Conservation (phyloP, 441 rosid species). For the Isatis lusitanica region DNA sequence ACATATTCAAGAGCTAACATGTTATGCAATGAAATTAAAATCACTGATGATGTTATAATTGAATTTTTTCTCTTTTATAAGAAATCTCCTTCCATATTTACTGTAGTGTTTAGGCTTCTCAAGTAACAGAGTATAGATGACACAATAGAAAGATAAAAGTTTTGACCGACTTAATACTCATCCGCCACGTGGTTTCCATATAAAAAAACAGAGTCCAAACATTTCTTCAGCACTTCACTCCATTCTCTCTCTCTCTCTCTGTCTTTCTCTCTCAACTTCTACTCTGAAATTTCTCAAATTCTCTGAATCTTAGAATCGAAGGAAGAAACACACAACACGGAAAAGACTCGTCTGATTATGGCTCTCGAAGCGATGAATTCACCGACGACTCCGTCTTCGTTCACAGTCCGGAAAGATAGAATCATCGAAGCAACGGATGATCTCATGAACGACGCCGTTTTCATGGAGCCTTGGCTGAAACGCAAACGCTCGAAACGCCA, state of each 20-base stretch:
- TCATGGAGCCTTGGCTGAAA: constrained; percentile 62
- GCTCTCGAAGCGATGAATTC: constrained; percentile 82
- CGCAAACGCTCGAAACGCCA: constrained; percentile 53
- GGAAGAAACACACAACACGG: background rate
- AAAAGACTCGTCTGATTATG: constrained; percentile 39
- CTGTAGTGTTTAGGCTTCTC: background rate
- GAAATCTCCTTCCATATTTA: background rate
- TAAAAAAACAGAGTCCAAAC: constrained; percentile 33
- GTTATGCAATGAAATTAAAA: background rate
- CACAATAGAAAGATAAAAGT: constrained; percentile 18
- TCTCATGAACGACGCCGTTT: constrained; percentile 34
- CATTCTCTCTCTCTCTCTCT: constrained; percentile 1
- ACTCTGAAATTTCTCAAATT: constrained; percentile 2
- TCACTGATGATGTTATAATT: background rate
- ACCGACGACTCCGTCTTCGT: constrained; percentile 35
- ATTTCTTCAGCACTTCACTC: constrained; percentile 33
- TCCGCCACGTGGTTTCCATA: constrained; percentile 38
- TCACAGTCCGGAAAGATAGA: constrained; percentile 30
- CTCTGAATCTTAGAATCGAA: background rate
- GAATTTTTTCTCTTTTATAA: background rate
- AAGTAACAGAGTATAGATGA: constrained; percentile 3
- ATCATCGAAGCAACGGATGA: constrained; percentile 25
- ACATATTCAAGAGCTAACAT: constrained; percentile 9
- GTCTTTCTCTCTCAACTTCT: background rate
- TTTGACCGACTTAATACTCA: constrained; percentile 35